Base-by-base conservation (phyloP, 352 stramenopile genomes). In the Globisporangium perplexum region DNA sequence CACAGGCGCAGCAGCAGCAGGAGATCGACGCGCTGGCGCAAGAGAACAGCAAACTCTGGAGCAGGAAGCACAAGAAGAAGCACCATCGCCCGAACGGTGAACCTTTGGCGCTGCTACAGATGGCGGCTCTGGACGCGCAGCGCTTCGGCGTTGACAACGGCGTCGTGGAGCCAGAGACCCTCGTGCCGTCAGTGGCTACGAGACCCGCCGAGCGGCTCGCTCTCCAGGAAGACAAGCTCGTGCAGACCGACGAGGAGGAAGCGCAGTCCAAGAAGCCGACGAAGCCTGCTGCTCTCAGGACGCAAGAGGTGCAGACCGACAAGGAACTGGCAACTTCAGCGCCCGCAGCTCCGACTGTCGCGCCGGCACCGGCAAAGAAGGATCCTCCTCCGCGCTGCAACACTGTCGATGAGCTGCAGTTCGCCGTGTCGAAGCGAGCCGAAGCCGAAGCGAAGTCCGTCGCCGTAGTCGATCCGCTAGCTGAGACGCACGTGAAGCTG, bases 231-330 rank as follows among this genome's bases (percentile, higher is more conserved):
- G 72, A 85, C 50, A 87, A 86, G 59, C 35, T 59, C 0, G 57
- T 88, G 1, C 76, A 90, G 67, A 83, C 76, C 0, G 71, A 87
- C 20, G 70, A 82, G 4, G 72, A 85, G 4, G 72, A 85, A 59
- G 7, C 48, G 53, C 11, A 39, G n/a, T 14, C 41, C 8, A 43
- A 24, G 20, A 7, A 33, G 7, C n/a, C n/a, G 4, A 43, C n/a
- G 20, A 14, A 33, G 7, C 10, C n/a, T 6, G 28, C 17, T 11
- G 17, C 28, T n/a, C 7, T 23, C 4, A 43, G 47, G 23, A 56
- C 52, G 4, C 58, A 69, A 14, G 50, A 69, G 39, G 50, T 79
- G 22, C 70, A 82, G 56, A 74, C 71, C 1, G 63, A 69, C 20
- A 18, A 50, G 10, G 18, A 22, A 0, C 18, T 22, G 17, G 33